phyloP scores from a whole-genome alignment of 192 early-diverging fungal species.

The Coemansia sp. region DNA sequence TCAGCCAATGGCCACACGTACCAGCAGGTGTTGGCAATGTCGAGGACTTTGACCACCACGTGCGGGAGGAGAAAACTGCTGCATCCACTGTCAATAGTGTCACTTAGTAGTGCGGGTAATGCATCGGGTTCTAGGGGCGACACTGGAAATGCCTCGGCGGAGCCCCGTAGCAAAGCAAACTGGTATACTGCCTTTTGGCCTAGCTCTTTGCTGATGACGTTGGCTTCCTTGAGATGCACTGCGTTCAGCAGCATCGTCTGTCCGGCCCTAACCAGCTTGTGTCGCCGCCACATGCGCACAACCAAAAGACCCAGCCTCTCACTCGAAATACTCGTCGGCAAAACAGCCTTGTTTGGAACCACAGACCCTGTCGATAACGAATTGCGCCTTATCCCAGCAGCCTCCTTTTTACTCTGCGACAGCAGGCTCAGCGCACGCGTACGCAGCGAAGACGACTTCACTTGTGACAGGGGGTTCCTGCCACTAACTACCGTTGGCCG shows the following conservation, averaged over 20 bases:
- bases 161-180: constrained; percentile 69
- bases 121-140: constrained; percentile 52
- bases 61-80: too few relatives aligned
- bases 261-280: constrained; percentile 60
- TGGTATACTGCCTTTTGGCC: constrained; percentile 78
- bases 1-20: constrained; percentile 65
- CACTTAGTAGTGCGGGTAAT: constrained; percentile 33
- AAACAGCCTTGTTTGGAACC: too few relatives aligned
- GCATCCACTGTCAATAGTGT: too few relatives aligned
- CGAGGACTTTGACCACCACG: constrained; percentile 53
- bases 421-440: constrained; percentile 5
- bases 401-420: background rate
- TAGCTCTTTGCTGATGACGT: constrained; percentile 84
- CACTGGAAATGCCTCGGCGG: constrained; percentile 21
- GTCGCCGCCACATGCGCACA: constrained; percentile 36
- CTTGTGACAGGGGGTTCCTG: background rate
- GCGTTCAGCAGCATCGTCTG: constrained; percentile 68
- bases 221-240: constrained; percentile 82
- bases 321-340: too few relatives aligned
- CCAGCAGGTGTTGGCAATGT: constrained; percentile 50
- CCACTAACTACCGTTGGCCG: too few relatives aligned
- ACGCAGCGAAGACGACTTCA: constrained; percentile 19
- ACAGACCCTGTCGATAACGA: too few relatives aligned
- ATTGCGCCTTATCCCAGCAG: too few relatives aligned
- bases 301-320: constrained; percentile 24